Percentiles rank a stretch among this genome's conserved stretches.
Conservation (phyloP, 352 stramenopile genomes). For the Phytopythium montanum region DNA sequence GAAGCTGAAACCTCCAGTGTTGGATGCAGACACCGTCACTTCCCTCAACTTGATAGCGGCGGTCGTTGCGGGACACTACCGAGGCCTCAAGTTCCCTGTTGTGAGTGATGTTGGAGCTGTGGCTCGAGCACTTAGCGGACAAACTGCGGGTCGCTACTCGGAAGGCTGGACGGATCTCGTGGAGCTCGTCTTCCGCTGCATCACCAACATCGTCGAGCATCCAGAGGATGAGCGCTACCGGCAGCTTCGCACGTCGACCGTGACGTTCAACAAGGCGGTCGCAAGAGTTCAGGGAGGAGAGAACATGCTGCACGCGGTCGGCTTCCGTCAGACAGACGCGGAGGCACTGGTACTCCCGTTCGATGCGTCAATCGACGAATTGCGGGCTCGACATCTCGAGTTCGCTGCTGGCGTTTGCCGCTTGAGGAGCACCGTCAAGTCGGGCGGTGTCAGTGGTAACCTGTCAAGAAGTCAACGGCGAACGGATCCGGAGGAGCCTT, state of each 20-base stretch:
- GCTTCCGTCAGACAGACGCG: slow-evolving; percentile 48
- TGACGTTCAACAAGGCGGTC: slow-evolving; percentile 42
- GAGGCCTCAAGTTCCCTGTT: slow-evolving; percentile 26
- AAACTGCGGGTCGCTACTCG: slow-evolving; percentile 4
- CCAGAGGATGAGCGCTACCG: slow-evolving; percentile 42
- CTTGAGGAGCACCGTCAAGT: background rate
- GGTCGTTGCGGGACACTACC: slow-evolving; percentile 43
- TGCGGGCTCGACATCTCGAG: slow-evolving; percentile 43
- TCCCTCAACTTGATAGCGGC: slow-evolving; percentile 34
- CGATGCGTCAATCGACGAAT: slow-evolving; percentile 14
- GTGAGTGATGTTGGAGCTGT: slow-evolving; percentile 57
- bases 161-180: slow-evolving; percentile 32
- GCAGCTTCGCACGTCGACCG: slow-evolving; percentile 44
- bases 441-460: background rate
- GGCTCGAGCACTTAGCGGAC: slow-evolving; percentile 27
- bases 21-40: slow-evolving; percentile 26
- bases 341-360: slow-evolving; percentile 31
- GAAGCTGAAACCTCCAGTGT: slow-evolving; percentile 4
- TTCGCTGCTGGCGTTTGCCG: slow-evolving; percentile 27
- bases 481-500: background rate
- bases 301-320: slow-evolving; percentile 38
- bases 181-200: slow-evolving; percentile 40
- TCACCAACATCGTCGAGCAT: slow-evolving; percentile 50
- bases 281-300: slow-evolving; percentile 27
- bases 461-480: too few species aligned